These are phyloP conservation scores for Penicillium lagena DNA, from an alignment of 495 filamentous ascomycete genomes.

Conservation along the genomic window DNA sequence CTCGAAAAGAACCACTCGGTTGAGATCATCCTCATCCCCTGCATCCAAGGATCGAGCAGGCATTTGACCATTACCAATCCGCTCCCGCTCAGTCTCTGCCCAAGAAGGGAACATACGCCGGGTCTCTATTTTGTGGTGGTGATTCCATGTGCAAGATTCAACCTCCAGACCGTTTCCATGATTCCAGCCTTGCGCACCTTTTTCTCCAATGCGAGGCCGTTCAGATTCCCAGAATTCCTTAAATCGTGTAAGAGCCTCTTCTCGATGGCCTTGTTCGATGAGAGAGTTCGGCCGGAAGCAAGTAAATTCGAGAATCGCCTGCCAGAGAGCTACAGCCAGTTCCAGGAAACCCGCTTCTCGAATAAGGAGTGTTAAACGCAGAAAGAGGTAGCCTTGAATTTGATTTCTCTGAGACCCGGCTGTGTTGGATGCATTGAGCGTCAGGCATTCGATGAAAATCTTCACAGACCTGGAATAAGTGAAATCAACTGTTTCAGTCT, in stretches of 20 bases:
- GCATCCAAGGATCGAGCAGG: slow-evolving; percentile 64
- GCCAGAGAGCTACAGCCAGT: slow-evolving; percentile 72
- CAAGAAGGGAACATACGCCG: slow-evolving; percentile 44
- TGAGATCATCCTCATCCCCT: slow-evolving; percentile 68
- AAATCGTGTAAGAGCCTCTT: slow-evolving; percentile 41
- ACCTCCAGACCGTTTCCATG: slow-evolving; percentile 3
- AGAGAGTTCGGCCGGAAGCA: slow-evolving; percentile 46
- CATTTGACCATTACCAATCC: slow-evolving; percentile 38
- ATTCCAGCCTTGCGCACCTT: slow-evolving; percentile 63
- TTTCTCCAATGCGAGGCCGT: slow-evolving; percentile 71
- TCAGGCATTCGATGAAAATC: slow-evolving; percentile 52
- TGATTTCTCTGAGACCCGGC: slow-evolving; percentile 20
- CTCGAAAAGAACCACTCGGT: slow-evolving; percentile 66
- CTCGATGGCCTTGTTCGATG: slow-evolving; percentile 1
- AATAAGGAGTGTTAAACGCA: slow-evolving; percentile 67
- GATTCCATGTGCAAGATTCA: not conserved
- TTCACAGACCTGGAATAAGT: slow-evolving; percentile 57
- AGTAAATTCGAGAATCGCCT: slow-evolving; percentile 70
- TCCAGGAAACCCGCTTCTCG: slow-evolving; percentile 78
- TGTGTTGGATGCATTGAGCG: slow-evolving; percentile 30
- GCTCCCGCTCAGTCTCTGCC: slow-evolving; percentile 51
- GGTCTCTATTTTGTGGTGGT: slow-evolving; percentile 15
- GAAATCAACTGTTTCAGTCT: slow-evolving; percentile 62
- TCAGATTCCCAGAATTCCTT: slow-evolving; percentile 84
- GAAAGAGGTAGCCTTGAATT: slow-evolving; percentile 64